These are phyloP conservation scores for Globisporangium middletonii DNA, from an alignment of 352 stramenopile genomes.

Conservation along the genomic window DNA sequence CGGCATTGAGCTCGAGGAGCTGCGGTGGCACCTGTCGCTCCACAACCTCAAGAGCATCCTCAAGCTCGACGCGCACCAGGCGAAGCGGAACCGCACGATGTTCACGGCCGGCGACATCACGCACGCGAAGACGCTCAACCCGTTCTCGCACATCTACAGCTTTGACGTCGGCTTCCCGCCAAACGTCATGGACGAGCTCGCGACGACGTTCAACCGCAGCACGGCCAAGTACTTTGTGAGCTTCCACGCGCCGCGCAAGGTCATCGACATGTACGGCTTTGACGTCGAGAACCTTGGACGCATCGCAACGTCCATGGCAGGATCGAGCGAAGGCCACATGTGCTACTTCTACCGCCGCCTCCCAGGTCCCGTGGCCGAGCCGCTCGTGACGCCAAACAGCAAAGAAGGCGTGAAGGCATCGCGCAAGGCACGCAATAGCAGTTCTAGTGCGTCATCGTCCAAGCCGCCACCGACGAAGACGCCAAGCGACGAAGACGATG, in stretches of 20 bases:
- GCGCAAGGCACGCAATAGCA: slow-evolving; percentile 5
- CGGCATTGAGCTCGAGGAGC: slow-evolving; percentile 94
- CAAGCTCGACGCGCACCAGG: slow-evolving; percentile 49
- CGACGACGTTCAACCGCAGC: slow-evolving; percentile 91
- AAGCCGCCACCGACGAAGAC: not conserved
- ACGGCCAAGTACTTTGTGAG: slow-evolving; percentile 91
- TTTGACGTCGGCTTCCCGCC: slow-evolving; percentile 98
- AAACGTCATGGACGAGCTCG: slow-evolving; percentile 90
- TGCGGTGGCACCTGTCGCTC: slow-evolving; percentile 93
- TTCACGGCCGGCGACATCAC: slow-evolving; percentile 95
- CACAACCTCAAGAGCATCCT: slow-evolving; percentile 91
- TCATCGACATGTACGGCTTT: slow-evolving; percentile 93
- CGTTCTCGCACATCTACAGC: slow-evolving; percentile 98
- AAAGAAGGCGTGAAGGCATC: slow-evolving; percentile 18
- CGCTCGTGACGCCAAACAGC: slow-evolving; percentile 11
- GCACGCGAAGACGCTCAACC: slow-evolving; percentile 90
- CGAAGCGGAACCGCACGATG: slow-evolving; percentile 60
- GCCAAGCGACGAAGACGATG: slow-evolving; percentile 8
- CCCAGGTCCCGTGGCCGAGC: slow-evolving; percentile 6
- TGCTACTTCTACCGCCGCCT: slow-evolving; percentile 94
- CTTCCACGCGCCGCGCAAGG: slow-evolving; percentile 90
- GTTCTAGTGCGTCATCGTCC: not conserved
- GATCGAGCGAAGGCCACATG: slow-evolving; percentile 94
- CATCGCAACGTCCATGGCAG: slow-evolving; percentile 91
- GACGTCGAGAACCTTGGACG: slow-evolving; percentile 88